Conservation (phyloP, 768 basidiomycete species). For the Mycena leptocephala region DNA sequence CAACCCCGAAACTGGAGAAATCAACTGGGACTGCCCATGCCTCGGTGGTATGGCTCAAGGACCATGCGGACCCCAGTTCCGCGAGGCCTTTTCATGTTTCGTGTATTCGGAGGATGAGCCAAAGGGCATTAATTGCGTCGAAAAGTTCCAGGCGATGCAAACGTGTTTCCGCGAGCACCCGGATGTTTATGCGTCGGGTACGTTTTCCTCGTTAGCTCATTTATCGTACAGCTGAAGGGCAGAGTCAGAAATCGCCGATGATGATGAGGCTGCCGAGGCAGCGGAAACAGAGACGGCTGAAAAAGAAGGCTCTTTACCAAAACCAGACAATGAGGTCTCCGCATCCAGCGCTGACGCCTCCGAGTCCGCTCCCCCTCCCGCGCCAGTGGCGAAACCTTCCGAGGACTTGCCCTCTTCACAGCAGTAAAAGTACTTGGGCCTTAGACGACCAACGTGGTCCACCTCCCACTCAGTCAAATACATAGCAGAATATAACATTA, state of each 20-base stretch:
- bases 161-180: constrained; percentile 97
- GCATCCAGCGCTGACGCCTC: not conserved
- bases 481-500: constrained; percentile 34
- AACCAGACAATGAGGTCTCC: not conserved
- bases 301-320: not conserved
- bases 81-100: constrained; percentile 97
- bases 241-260: constrained; percentile 28
- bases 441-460: constrained; percentile 11
- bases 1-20: constrained; percentile 98
- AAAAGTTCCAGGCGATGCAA: constrained; percentile 98
- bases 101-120: constrained; percentile 95
- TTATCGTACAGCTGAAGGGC: constrained; percentile 13
- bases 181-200: constrained; percentile 96
- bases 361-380: not conserved
- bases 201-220: constrained; percentile 44
- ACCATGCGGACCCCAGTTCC: constrained; percentile 94
- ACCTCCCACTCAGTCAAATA: constrained; percentile 17
- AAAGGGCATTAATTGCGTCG: constrained; percentile 98
- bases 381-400: constrained; percentile 4
- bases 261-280: constrained; percentile 27
- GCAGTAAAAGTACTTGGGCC: constrained; percentile 22
- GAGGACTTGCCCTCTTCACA: constrained; percentile 10
- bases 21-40: constrained; percentile 99
- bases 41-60: constrained; percentile 99
- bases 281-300: not conserved